Base-by-base conservation (phyloP, 352 stramenopile species). In the Phytophthora hibernalis region DNA sequence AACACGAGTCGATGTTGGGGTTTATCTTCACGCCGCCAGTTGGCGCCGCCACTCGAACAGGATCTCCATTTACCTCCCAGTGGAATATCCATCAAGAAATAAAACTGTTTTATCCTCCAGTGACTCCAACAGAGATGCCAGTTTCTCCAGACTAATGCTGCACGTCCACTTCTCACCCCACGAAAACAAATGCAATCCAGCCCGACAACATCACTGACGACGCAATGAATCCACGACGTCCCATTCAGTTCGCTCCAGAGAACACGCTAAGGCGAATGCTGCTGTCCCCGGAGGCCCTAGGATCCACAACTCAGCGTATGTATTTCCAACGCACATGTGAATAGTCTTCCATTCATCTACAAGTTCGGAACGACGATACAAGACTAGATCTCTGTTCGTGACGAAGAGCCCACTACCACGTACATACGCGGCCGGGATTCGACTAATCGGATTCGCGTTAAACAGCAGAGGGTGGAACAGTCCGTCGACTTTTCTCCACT, bases 251-350 rank as follows among this genome's bases (percentile, higher is more conserved):
- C 60, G 42, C 8, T 61, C 37, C 16, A 68, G 43, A 45, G 42
- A 68, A 28, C 50, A 68, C 1, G 51, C 60, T 56, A 61, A 68
- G 12, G 60, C 50, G 10, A 68, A 56, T n/a, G 51, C 51, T 12
- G 50, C 30, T 15, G 51, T 45, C 40, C 61, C 33, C n/a, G 43
- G 61, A 4, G 61, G 61, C 9, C 52, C 61, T 9, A 62, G 26
- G 7, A 68, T 53, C 61, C 61, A 68, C 22, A 52, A 12, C 12
- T 30, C 3, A 12, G 60, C 28, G 24, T 55, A 62, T 3, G 40
- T 35, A 26, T 26, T 26, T 1, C 40, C n/a, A 28, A 47, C 18
- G 7, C 18, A 47, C 40, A 4, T 16, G 2, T 47, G n/a, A 26
- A 47, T 6, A 26, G 4, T 3, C 16, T 6, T n/a, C 40, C 40